Conservation (phyloP, 805 yeast species). For the Saturnispora besseyi region DNA sequence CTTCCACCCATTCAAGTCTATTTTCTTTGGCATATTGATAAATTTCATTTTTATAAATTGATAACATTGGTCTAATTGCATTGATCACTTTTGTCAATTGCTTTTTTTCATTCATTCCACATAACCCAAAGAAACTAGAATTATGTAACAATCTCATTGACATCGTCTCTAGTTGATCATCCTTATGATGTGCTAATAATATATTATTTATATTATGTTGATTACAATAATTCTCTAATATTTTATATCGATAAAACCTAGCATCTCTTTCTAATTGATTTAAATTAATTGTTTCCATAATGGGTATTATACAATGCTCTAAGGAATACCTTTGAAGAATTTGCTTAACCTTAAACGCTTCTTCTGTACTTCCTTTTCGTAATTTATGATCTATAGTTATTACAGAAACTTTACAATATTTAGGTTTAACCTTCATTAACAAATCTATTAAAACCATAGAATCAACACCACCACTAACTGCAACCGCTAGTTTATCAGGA, state of each 20-base stretch:
- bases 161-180: slow-evolving; percentile 69
- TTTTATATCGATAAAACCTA: slow-evolving; percentile 41
- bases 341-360: slow-evolving; percentile 35
- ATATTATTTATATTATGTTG: slow-evolving; percentile 29
- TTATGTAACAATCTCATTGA: slow-evolving; percentile 41
- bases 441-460: slow-evolving; percentile 61
- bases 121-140: slow-evolving; percentile 47
- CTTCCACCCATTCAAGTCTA: slow-evolving; percentile 58
- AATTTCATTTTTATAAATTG: slow-evolving; percentile 35
- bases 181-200: slow-evolving; percentile 56
- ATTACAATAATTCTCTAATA: slow-evolving; percentile 35
- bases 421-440: slow-evolving; percentile 26
- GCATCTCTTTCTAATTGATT: slow-evolving; percentile 45
- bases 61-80: slow-evolving; percentile 46
- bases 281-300: slow-evolving; percentile 12
- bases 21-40: slow-evolving; percentile 35
- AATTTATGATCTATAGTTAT: slow-evolving; percentile 60
- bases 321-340: slow-evolving; percentile 17
- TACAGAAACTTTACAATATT: slow-evolving; percentile 33
- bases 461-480: slow-evolving; percentile 77
- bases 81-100: slow-evolving; percentile 11
- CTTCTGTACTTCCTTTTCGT: slow-evolving; percentile 39
- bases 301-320: slow-evolving; percentile 20
- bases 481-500: slow-evolving; percentile 28
- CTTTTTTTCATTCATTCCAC: slow-evolving; percentile 41